Conservation (phyloP, 805 yeast genomes). For the Cephaloascus fragrans region DNA sequence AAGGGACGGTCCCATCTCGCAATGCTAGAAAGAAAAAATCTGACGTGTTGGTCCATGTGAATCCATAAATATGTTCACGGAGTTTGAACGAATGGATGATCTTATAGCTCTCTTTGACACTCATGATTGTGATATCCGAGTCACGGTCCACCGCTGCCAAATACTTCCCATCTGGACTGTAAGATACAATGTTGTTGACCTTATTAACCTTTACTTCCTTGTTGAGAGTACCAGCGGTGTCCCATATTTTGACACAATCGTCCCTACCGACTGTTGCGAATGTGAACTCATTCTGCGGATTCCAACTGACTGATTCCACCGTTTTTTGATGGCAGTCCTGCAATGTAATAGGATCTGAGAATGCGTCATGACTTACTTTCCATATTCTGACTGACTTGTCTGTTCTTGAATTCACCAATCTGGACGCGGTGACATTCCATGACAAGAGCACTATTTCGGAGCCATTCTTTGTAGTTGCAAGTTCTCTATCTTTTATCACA, state of each 20-base stretch:
- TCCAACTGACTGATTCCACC: slow-evolving; percentile 36
- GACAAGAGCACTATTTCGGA: slow-evolving; percentile 25
- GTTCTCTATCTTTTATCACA: not conserved
- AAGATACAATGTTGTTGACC: slow-evolving; percentile 14
- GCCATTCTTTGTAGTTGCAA: not conserved
- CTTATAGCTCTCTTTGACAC: slow-evolving; percentile 19
- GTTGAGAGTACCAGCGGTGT: slow-evolving; percentile 21
- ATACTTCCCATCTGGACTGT: slow-evolving; percentile 36
- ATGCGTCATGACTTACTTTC: slow-evolving; percentile 15
- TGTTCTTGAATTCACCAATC: slow-evolving; percentile 30
- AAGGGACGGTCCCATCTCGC: slow-evolving; percentile 32
- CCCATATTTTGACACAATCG: slow-evolving; percentile 37
- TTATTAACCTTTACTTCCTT: slow-evolving; percentile 17
- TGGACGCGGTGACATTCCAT: slow-evolving; percentile 31
- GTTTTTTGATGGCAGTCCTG: slow-evolving; percentile 28
- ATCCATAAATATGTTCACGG: slow-evolving; percentile 23
- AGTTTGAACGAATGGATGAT: slow-evolving; percentile 13
- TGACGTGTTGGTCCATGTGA: slow-evolving; percentile 23
- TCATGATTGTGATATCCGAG: slow-evolving; percentile 24
- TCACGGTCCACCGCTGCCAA: slow-evolving; percentile 33
- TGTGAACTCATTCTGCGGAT: slow-evolving; percentile 32
- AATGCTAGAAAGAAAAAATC: slow-evolving; percentile 35
- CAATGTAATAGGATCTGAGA: slow-evolving; percentile 27
- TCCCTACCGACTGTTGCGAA: slow-evolving; percentile 44
- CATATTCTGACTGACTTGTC: slow-evolving; percentile 34